Evolutionary conservation across 345 rosid genomes (phyloP), one percentile per base, ranked within the genome.

Genomic region (Bruguiera parviflora): DNA sequence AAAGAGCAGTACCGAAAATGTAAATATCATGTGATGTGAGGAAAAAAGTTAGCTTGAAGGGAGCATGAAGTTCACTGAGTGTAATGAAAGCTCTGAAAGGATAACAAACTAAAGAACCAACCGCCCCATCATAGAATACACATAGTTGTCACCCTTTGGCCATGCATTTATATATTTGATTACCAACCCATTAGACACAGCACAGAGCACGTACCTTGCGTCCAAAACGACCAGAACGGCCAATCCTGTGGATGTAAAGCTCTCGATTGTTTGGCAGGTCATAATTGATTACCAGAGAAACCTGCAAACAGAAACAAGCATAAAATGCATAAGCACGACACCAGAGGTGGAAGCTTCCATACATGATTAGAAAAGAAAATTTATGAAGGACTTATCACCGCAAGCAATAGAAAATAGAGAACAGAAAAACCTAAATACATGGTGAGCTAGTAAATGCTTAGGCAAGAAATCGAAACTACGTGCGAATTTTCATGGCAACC

Each of bases 251-350:
- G 70, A 95, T 92, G 84, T 95, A 95, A 58, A 92, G 97, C 77
- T 95, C 99, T 80, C 97, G 97, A 79, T 89, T 95, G 80, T 90
- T 92, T 61, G 99, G 98, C 47, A 95, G 92, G 79, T 95, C 99
- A 79, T 92, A 92, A 71, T 95, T 95, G 32, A 95, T 90, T 70
- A 95, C 99, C 74, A 95, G 74, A 46, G 99, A 95, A 60, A 95
- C 98, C 98, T 95, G 84, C 28, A 66, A 53, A 64, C 67, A 62
- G 43, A 65, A 63, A 65, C 61, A 24, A 67, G 25, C 5, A 20
- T 4, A 21, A 55, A 11, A 27, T 55, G 59, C 10, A 22, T 55
- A 9, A 22, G 16, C 22, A 55, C 10, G 28, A 8, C 5, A 43
- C 59, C 59, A 24, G 3, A 8, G 5, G 28, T 8, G 6, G 11